A percentile compares a stretch with the other conserved stretches of the same genome.
Evolutionary conservation across 805 yeast species (phyloP).

Genomic region (Hanseniaspora valbyensis): DNA sequence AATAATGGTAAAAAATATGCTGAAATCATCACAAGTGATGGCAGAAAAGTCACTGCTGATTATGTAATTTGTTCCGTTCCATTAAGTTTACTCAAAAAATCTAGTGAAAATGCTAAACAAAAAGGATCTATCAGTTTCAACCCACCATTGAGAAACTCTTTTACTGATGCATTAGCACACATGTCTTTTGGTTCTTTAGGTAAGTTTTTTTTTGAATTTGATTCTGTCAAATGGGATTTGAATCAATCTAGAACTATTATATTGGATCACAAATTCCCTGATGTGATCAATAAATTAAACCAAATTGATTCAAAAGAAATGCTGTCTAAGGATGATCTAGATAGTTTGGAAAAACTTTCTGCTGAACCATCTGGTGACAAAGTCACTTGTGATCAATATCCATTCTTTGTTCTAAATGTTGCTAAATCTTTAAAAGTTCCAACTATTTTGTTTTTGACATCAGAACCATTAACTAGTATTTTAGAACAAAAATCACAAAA

Average conservation of each 20-base stretch:
- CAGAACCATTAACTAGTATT: conserved; percentile 57
- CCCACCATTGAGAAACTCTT: conserved; percentile 38
- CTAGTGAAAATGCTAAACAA: conserved; percentile 16
- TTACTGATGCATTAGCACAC: conserved; percentile 33
- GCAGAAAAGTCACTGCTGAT: conserved; percentile 33
- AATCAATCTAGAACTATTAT: conserved; percentile 11
- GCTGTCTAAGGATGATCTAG: conserved; percentile 46
- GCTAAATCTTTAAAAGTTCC: conserved; percentile 38
- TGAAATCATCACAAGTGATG: background rate
- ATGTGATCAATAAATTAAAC: conserved; percentile 16
- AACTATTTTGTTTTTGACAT: conserved; percentile 54
- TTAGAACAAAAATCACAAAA: conserved; percentile 39
- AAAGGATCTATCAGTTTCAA: conserved; percentile 40
- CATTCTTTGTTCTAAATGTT: conserved; percentile 49
- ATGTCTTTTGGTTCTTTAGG: conserved; percentile 55
- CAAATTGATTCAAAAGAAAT: background rate
- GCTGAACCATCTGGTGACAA: conserved; percentile 2
- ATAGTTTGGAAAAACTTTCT: conserved; percentile 46
- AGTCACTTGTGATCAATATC: conserved; percentile 43
- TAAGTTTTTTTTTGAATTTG: conserved; percentile 53
- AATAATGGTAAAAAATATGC: conserved; percentile 1
- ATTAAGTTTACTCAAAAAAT: conserved; percentile 46
- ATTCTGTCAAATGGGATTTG: conserved; percentile 41
- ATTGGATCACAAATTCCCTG: conserved; percentile 16
- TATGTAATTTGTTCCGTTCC: conserved; percentile 62